Conservation (phyloP, 2,329 filamentous ascomycete genomes). For the Talaromyces sp. region DNA sequence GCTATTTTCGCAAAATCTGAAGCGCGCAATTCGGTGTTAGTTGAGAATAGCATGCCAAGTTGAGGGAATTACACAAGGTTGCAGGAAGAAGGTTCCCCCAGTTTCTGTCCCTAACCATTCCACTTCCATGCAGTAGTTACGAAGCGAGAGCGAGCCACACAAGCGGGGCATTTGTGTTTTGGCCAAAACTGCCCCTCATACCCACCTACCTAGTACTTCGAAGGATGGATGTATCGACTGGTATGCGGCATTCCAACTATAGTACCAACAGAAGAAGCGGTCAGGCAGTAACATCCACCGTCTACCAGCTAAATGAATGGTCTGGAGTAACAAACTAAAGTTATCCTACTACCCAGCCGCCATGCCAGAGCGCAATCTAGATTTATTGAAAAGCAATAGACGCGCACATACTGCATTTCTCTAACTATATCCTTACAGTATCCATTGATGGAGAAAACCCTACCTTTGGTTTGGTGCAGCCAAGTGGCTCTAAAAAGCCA, state of each 20-base stretch:
- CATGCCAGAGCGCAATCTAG: not conserved
- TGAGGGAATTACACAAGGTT: not conserved
- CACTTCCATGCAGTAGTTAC: not conserved
- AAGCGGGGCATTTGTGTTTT: slow-evolving; percentile 17
- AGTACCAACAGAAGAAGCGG: not conserved
- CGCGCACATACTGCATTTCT: too few species aligned
- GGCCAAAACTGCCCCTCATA: not conserved
- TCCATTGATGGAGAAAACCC: too few species aligned
- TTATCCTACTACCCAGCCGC: too few species aligned
- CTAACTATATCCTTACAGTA: too few species aligned
- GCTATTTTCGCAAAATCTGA: too few species aligned
- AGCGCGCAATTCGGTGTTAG: too few species aligned
- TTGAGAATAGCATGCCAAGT: not conserved
- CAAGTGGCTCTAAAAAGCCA: not conserved
- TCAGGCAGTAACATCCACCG: not conserved
- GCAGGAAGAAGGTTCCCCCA: not conserved
- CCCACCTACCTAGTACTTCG: not conserved
- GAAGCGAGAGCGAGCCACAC: slow-evolving; percentile 1
- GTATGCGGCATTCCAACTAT: not conserved
- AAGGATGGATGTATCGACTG: not conserved
- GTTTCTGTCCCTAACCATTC: not conserved
- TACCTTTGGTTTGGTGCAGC: not conserved
- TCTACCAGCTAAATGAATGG: not conserved
- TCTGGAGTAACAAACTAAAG: too few species aligned
- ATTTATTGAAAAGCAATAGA: too few species aligned